These are phyloP conservation scores for Yueomyces sinensis DNA, from an alignment of 805 yeast species.

Conservation along the genomic window DNA sequence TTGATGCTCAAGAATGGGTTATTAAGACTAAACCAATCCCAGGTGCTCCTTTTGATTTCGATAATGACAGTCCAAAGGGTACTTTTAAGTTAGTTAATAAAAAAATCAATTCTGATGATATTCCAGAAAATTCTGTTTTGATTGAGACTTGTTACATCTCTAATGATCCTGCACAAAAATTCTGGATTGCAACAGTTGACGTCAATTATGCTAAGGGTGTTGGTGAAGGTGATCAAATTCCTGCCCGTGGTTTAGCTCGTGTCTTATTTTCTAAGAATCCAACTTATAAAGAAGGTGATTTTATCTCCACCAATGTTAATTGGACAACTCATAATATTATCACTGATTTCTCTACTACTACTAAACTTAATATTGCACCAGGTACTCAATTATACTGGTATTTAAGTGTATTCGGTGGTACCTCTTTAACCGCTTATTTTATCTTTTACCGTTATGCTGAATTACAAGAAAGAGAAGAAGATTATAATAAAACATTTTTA, in stretches of 20 bases:
- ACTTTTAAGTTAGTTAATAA: slow-evolving; percentile 19
- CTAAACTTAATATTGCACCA: slow-evolving; percentile 6
- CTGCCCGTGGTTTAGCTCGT: slow-evolving; percentile 38
- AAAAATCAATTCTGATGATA: slow-evolving; percentile 10
- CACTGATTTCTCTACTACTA: slow-evolving; percentile 3
- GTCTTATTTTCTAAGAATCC: slow-evolving; percentile 34
- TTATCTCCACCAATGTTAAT: slow-evolving; percentile 25
- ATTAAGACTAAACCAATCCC: slow-evolving; percentile 17
- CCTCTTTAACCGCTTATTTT: slow-evolving; percentile 49
- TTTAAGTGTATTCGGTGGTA: slow-evolving; percentile 39
- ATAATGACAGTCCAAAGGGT: slow-evolving; percentile 13
- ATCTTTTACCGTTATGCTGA: slow-evolving; percentile 39
- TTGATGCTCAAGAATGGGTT: slow-evolving; percentile 22
- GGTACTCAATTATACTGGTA: slow-evolving; percentile 29
- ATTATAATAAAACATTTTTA: slow-evolving; percentile 32
- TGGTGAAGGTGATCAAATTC: slow-evolving; percentile 31
- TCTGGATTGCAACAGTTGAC: slow-evolving; percentile 32
- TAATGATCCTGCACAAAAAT: slow-evolving; percentile 51
- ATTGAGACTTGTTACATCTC: slow-evolving; percentile 36
- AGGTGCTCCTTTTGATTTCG: slow-evolving; percentile 15
- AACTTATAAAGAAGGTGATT: slow-evolving; percentile 31
- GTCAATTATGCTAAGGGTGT: slow-evolving; percentile 20
- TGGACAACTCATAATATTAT: slow-evolving; percentile 39
- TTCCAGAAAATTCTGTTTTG: slow-evolving; percentile 30
- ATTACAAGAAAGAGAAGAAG: slow-evolving; percentile 27